A percentile compares a stretch with the other conserved stretches of the same genome.
phyloP scores from a whole-genome alignment of 208 protist species.

The Trypanosoma cruzi region DNA sequence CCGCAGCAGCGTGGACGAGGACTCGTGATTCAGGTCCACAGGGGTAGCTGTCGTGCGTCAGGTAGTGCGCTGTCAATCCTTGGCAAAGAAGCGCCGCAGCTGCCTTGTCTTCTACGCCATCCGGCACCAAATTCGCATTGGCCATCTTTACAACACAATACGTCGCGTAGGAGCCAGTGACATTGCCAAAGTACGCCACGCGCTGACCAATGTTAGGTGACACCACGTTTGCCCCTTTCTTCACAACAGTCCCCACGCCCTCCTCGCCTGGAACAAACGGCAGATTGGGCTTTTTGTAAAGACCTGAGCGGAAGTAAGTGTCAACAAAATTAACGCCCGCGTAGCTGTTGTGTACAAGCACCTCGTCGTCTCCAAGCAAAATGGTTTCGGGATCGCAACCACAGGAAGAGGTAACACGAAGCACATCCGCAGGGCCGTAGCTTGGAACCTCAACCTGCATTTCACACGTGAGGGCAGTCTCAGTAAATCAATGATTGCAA shows the following conservation, averaged over 20 bases:
- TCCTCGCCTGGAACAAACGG: constrained; percentile 84
- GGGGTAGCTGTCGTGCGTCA: constrained; percentile 60
- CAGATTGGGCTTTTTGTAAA: constrained; percentile 71
- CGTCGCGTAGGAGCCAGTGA: constrained; percentile 60
- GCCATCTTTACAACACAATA: constrained; percentile 45
- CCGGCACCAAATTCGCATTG: constrained; percentile 37
- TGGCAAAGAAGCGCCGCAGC: constrained; percentile 72
- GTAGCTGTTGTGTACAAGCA: constrained; percentile 61
- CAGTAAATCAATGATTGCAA: neutral
- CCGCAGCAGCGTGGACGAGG: constrained; percentile 89
- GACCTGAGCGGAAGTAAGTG: constrained; percentile 84
- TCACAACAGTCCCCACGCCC: constrained; percentile 67
- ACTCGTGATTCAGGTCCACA: constrained; percentile 47
- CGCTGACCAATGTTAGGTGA: constrained; percentile 45
- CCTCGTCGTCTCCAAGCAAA: constrained; percentile 29
- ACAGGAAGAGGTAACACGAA: constrained; percentile 5
- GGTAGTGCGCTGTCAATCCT: constrained; percentile 92
- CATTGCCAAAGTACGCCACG: constrained; percentile 69
- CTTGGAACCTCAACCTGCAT: constrained; percentile 17
- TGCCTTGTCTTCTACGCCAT: constrained; percentile 45
- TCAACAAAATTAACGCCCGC: constrained; percentile 94
- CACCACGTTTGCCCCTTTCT: constrained; percentile 26
- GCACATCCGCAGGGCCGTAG: constrained; percentile 8
- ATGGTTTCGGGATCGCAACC: constrained; percentile 12
- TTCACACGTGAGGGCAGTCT: neutral